These are phyloP conservation scores for Prunus kanzakura DNA, from an alignment of 306 rosid species.

Conservation along the genomic window DNA sequence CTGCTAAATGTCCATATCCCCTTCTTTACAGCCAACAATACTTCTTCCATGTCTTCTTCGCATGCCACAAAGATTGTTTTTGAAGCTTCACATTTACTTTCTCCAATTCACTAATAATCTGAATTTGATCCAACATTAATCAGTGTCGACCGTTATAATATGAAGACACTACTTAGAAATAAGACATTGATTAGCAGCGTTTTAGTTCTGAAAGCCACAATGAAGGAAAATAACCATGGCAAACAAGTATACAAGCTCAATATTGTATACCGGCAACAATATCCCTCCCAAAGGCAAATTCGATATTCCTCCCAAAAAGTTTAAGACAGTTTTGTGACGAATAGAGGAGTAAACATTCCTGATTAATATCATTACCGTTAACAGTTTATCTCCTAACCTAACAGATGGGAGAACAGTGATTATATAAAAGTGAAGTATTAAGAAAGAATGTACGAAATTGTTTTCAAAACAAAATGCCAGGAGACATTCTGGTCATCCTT, in stretches of 20 bases:
- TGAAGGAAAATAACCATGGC: not conserved
- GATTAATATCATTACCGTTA: not conserved
- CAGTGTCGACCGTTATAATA: not conserved
- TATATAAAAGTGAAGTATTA: too few relatives aligned
- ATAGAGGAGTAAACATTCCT: not conserved
- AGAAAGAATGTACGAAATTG: too few relatives aligned
- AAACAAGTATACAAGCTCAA: not conserved
- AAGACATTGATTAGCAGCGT: not conserved
- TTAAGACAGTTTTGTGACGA: not conserved
- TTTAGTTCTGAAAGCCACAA: not conserved
- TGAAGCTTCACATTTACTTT: constrained; percentile 48
- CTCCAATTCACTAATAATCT: constrained; percentile 48
- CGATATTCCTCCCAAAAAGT: not conserved
- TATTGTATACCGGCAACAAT: not conserved
- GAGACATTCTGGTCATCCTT: not conserved
- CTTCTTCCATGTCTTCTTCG: constrained; percentile 77
- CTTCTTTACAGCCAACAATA: constrained; percentile 57
- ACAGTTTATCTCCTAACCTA: too few relatives aligned
- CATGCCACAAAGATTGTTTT: constrained; percentile 63
- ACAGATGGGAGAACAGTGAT: too few relatives aligned
- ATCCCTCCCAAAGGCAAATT: not conserved
- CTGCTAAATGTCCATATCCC: constrained; percentile 68
- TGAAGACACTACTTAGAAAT: not conserved
- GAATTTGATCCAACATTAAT: not conserved
- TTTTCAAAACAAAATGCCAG: not conserved